Evolutionary conservation across 257 asterid genomes (phyloP).

Genomic region (Plantago elongata): DNA sequence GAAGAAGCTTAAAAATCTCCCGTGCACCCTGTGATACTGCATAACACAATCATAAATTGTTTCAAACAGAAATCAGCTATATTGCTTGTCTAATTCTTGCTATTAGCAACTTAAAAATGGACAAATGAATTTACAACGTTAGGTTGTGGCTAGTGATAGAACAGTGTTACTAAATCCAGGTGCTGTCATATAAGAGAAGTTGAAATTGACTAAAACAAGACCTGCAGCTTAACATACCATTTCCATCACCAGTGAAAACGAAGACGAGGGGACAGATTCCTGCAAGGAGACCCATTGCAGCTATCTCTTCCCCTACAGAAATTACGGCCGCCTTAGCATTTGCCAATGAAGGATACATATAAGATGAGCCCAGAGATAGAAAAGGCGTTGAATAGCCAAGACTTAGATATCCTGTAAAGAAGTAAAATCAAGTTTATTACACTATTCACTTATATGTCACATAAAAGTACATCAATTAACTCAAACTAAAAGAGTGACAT

Average conservation of each 20-base stretch:
- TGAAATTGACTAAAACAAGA: constrained; percentile 11
- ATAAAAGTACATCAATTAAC: too few species aligned
- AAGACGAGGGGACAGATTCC: constrained; percentile 85
- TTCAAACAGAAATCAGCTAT: not conserved
- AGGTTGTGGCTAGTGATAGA: too few species aligned
- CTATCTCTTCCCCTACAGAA: constrained; percentile 94
- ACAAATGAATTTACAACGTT: too few species aligned
- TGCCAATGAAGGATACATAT: constrained; percentile 94
- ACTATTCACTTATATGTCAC: too few species aligned
- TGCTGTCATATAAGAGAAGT: not conserved
- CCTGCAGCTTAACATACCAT: constrained; percentile 45
- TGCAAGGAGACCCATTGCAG: constrained; percentile 78
- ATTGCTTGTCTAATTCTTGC: not conserved
- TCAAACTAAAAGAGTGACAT: constrained; percentile 3
- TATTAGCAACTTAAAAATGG: not conserved
- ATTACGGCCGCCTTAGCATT: constrained; percentile 95
- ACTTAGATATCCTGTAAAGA: constrained; percentile 72
- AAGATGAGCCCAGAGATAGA: constrained; percentile 80
- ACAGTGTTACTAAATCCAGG: not conserved
- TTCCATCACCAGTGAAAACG: constrained; percentile 89
- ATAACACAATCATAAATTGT: constrained; percentile 8
- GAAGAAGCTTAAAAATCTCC: constrained; percentile 91
- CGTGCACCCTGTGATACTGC: constrained; percentile 89
- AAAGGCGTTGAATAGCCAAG: constrained; percentile 96
- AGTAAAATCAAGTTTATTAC: not conserved